Conservation (phyloP, 495 filamentous ascomycete genomes). For the Viridothelium virens region DNA sequence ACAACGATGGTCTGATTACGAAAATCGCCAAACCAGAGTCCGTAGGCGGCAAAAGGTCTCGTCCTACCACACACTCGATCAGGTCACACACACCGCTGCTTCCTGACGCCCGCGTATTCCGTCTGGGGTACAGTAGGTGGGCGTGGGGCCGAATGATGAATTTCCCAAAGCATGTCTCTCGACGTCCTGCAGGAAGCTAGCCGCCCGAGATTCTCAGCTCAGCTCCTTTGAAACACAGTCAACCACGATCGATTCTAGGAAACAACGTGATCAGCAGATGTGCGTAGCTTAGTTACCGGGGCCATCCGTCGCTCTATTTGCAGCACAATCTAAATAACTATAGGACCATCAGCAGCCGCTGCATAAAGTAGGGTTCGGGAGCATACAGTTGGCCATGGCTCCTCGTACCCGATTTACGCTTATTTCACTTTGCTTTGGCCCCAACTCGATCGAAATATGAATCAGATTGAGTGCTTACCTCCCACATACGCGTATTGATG, state of each 20-base stretch:
- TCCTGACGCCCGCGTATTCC: background rate
- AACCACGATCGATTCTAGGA: background rate
- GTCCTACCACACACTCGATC: background rate
- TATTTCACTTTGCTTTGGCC: background rate
- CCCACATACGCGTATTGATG: too few species aligned
- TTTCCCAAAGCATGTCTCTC: background rate
- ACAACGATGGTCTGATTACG: background rate
- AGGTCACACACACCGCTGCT: background rate
- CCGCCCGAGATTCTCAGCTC: constrained; percentile 4
- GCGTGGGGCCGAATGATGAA: background rate
- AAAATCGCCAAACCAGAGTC: background rate
- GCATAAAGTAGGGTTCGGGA: background rate
- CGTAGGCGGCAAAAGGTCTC: background rate
- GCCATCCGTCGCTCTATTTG: background rate
- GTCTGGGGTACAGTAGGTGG: background rate
- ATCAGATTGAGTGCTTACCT: background rate
- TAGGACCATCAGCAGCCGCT: background rate
- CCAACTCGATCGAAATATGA: background rate
- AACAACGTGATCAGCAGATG: background rate
- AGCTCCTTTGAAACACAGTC: background rate
- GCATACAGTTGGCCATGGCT: background rate
- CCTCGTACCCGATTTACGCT: background rate
- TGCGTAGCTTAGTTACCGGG: background rate
- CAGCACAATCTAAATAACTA: background rate
- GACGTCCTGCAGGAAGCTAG: background rate